A percentile compares a stretch with the other conserved stretches of the same genome.
These are phyloP conservation scores for Pichia sp. DNA, from an alignment of 1,139 yeast genomes.

Conservation along the genomic window DNA sequence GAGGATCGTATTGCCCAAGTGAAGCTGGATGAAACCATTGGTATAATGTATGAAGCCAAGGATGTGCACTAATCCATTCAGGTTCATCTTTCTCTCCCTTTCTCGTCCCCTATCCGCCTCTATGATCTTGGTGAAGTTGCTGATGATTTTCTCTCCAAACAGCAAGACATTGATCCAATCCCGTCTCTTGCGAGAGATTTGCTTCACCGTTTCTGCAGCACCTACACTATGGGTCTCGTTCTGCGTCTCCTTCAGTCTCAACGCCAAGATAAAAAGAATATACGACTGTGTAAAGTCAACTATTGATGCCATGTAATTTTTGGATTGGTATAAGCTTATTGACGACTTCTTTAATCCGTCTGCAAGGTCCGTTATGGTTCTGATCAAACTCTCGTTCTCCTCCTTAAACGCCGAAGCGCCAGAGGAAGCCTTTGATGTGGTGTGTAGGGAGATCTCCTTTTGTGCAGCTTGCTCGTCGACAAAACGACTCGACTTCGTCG, in stretches of 20 bases:
- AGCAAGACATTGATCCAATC: slow-evolving; percentile 19
- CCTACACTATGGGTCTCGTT: neutral
- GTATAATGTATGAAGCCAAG: slow-evolving; percentile 17
- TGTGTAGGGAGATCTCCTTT: neutral
- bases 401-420: neutral
- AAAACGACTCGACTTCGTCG: neutral
- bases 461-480: neutral
- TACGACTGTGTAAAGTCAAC: slow-evolving; percentile 13
- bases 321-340: slow-evolving; percentile 1
- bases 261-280: slow-evolving; percentile 8
- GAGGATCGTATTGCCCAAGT: slow-evolving; percentile 11
- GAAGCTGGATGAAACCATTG: slow-evolving; percentile 17
- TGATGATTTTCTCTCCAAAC: slow-evolving; percentile 16
- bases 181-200: slow-evolving; percentile 14
- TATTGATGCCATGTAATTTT: slow-evolving; percentile 9
- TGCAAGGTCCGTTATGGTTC: slow-evolving; percentile 4
- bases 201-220: neutral
- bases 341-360: slow-evolving; percentile 10
- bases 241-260: slow-evolving; percentile 8
- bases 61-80: slow-evolving; percentile 2
- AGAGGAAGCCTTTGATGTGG: neutral
- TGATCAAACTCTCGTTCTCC: neutral
- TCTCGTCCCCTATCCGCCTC: neutral
- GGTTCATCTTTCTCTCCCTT: neutral
- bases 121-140: slow-evolving; percentile 14